Base-by-base conservation (phyloP, 2,329 filamentous ascomycete genomes). In the Thermothelomyces thermophilus region DNA sequence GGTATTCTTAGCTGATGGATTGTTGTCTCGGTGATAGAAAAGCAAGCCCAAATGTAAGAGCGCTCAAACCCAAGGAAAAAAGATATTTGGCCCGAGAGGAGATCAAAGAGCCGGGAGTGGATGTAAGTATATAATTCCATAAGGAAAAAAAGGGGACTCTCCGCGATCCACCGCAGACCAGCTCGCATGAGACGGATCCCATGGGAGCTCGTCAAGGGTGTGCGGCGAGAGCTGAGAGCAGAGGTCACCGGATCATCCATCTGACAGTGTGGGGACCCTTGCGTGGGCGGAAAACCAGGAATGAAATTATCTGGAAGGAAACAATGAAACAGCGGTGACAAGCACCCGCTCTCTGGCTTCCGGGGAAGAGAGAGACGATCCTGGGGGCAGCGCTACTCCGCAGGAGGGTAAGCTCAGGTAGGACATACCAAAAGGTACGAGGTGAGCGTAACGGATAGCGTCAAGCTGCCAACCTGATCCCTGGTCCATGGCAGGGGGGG, bases 271-370 rank as follows among this genome's bases (percentile, higher is more conserved):
- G 58, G 58, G 57, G 56, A 58, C 53, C 50, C 51, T 51, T 52
- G 51, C 40, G 48, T 46, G 51, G 43, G 51, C 51, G 8, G 26
- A 41, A 54, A 56, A 46, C 48, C 54, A 54, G 54, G 48, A 55
- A 56, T 56, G 48, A 59, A 58, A 58, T 56, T 48, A 46, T 55
- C 55, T 50, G 40, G 51, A 55, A 45, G 54, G 51, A 56, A 56
- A 51, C 45, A 50, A 52, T 53, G 56, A 62, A 62, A 62, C 59
- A 55, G 60, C 60, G 60, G 60, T 62, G 59, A 61, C 59, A 57
- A 54, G 53, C 52, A 53, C 48, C 52, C 50, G 50, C 48, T 46
- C 47, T 50, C 52, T 52, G 48, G 50, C 33, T 49, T 39, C 48
- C 39, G 46, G 48, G 52, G 37, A 48, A 54, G 41, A 40, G 52